These are phyloP conservation scores for Dalechampia spathulata DNA, from an alignment of 441 rosid species.

Conservation along the genomic window DNA sequence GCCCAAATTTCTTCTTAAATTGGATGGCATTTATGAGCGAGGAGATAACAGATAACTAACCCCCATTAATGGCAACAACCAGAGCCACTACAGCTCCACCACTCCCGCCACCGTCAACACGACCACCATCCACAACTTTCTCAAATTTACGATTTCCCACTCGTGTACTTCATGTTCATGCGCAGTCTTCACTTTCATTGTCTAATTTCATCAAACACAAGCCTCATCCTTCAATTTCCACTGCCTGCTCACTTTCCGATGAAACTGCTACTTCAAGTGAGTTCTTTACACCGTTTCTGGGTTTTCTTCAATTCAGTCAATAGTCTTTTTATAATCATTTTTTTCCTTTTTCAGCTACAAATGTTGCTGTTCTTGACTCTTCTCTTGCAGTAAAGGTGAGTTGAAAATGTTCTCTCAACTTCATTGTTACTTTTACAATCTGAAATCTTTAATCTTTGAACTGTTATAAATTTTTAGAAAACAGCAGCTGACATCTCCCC, in stretches of 20 bases:
- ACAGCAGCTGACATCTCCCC: constrained; percentile 51
- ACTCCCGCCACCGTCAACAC: background rate
- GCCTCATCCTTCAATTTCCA: constrained; percentile 8
- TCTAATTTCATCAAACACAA: background rate
- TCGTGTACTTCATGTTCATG: constrained; percentile 15
- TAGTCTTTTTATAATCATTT: background rate
- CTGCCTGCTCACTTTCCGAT: constrained; percentile 33
- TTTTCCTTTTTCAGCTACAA: background rate
- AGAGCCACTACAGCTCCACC: background rate
- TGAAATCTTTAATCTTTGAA: constrained; percentile 15
- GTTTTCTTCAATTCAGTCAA: background rate
- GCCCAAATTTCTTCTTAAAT: too few relatives aligned
- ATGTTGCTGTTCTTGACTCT: constrained; percentile 13
- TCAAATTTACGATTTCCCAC: background rate
- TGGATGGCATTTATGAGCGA: too few relatives aligned
- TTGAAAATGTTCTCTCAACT: background rate
- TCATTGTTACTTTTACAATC: background rate
- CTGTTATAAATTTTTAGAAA: constrained; percentile 40
- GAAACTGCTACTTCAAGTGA: constrained; percentile 32
- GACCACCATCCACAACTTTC: background rate
- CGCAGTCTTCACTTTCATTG: constrained; percentile 3
- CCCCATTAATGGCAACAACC: constrained; percentile 1
- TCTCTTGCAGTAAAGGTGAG: constrained; percentile 23
- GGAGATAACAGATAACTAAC: background rate
- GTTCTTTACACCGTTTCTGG: constrained; percentile 10